A percentile compares a stretch with the other conserved stretches of the same genome.
phyloP scores from a whole-genome alignment of 306 rosid genomes.

The Dalbergia cultrata region DNA sequence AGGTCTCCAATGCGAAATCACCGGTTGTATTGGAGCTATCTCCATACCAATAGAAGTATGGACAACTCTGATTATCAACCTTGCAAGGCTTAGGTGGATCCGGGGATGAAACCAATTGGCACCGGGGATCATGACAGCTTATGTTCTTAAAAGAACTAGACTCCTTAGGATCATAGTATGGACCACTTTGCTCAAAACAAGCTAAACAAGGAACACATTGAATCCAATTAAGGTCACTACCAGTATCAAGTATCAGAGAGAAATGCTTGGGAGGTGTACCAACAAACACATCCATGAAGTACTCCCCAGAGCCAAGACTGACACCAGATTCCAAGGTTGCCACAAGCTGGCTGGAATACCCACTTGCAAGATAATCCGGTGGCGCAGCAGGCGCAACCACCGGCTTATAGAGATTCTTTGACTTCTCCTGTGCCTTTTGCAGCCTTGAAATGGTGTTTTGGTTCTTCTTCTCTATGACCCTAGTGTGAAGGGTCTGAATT shows the following conservation, averaged over 20 bases:
- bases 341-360: conserved; percentile 68
- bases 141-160: conserved; percentile 78
- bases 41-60: conserved; percentile 96
- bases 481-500: conserved; percentile 81
- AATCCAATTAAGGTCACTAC: conserved; percentile 98
- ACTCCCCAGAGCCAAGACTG: conserved; percentile 94
- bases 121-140: conserved; percentile 71
- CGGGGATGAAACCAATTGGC: conserved; percentile 84
- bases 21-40: conserved; percentile 97
- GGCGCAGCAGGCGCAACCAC: conserved; percentile 52
- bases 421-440: conserved; percentile 38
- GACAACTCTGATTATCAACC: conserved; percentile 76
- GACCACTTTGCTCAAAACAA: conserved; percentile 93
- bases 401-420: conserved; percentile 36
- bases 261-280: conserved; percentile 96
- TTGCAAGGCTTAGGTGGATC: conserved; percentile 89
- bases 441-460: conserved; percentile 78
- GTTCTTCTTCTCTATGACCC: conserved; percentile 82
- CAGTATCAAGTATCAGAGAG: conserved; percentile 92
- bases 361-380: conserved; percentile 55
- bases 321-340: conserved; percentile 97
- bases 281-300: conserved; percentile 94
- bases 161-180: conserved; percentile 80
- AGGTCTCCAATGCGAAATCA: conserved; percentile 82
- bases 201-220: conserved; percentile 91